Percentiles rank a stretch among this genome's conserved stretches.
phyloP scores from a whole-genome alignment of 345 rosid genomes.

The Corchorus olitorius region DNA sequence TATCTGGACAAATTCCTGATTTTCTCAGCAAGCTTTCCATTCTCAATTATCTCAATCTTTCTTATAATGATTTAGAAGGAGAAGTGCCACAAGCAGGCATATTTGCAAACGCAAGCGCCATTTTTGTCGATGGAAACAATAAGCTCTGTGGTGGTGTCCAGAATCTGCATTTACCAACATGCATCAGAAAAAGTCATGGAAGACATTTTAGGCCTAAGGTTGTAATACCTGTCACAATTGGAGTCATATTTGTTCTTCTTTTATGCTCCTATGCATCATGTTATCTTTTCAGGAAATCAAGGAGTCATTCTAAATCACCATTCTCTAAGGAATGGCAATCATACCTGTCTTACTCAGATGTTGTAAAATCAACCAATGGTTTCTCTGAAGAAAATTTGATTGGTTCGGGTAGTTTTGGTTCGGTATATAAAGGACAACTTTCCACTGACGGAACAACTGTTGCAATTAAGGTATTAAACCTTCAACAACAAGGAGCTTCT shows the following conservation, averaged over 20 bases:
- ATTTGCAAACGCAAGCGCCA: background rate
- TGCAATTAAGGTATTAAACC: constrained; percentile 25
- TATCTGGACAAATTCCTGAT: background rate
- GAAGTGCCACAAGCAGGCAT: background rate
- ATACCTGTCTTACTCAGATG: constrained; percentile 6
- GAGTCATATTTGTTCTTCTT: background rate
- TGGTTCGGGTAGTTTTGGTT: constrained; percentile 19
- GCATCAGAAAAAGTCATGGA: background rate
- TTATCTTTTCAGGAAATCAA: background rate
- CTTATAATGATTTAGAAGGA: background rate
- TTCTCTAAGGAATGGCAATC: background rate
- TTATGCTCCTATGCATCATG: background rate
- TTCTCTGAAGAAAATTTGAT: constrained; percentile 21
- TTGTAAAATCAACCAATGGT: constrained; percentile 5
- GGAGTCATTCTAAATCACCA: background rate
- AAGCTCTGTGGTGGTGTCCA: constrained; percentile 13
- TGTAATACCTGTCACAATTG: background rate
- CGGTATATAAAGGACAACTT: constrained; percentile 10
- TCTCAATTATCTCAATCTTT: background rate
- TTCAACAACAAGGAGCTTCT: constrained; percentile 2
- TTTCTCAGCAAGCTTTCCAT: background rate
- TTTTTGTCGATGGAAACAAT: background rate
- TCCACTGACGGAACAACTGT: background rate
- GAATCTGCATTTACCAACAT: background rate
- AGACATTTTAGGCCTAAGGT: background rate